Percentiles rank a stretch among this genome's conserved stretches.
These are phyloP conservation scores for Tetrahymena thermophila DNA, from an alignment of 73 alveolate species.

Conservation along the genomic window DNA sequence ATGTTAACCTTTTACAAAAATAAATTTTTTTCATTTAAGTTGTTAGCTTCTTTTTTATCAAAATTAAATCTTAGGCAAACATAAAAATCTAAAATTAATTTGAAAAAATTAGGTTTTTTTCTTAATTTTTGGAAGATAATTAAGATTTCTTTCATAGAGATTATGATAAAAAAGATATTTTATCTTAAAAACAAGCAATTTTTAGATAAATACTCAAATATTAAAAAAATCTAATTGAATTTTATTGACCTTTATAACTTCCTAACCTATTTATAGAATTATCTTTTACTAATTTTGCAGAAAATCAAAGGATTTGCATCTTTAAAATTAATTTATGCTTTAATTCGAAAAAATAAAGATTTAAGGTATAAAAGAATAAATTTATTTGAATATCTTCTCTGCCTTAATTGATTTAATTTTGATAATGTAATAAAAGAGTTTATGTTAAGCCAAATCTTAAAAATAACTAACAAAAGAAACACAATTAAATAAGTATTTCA, in stretches of 20 bases:
- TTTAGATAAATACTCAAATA: too few species aligned
- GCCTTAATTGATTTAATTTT: background rate
- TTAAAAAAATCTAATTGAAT: too few species aligned
- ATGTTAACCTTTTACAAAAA: too few species aligned
- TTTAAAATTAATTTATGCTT: too few species aligned
- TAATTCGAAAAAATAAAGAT: background rate
- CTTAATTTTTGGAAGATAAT: background rate
- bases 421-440: background rate
- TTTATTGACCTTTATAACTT: too few species aligned
- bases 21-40: too few species aligned
- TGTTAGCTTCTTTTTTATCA: too few species aligned
- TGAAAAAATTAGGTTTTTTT: background rate
- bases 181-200: too few species aligned
- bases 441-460: background rate
- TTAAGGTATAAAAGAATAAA: background rate
- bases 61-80: too few species aligned
- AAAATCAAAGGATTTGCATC: too few species aligned
- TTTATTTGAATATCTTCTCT: background rate
- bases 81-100: background rate
- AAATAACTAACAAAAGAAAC: background rate
- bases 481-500: background rate
- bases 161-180: background rate
- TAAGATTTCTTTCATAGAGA: background rate
- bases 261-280: too few species aligned
- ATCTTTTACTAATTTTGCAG: too few species aligned